Percentiles rank a stretch among this genome's conserved stretches.
Evolutionary conservation across 345 rosid species (phyloP).

Genomic region (Pseudoturritis turrita): DNA sequence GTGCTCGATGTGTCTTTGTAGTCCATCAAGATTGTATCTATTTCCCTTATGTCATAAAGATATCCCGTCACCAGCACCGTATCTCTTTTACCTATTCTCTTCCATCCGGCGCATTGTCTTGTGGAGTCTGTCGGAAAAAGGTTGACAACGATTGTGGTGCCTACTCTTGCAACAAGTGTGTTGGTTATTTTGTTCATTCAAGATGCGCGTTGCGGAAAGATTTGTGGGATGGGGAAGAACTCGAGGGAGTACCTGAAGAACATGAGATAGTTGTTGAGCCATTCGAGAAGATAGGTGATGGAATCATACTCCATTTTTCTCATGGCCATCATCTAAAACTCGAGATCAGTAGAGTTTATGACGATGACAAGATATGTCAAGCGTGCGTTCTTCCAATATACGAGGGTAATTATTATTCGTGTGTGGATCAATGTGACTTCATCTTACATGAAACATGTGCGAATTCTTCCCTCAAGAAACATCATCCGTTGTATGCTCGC

Average conservation of each 20-base stretch:
- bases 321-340: not conserved
- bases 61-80: slow-evolving; percentile 1
- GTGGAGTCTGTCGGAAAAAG: not conserved
- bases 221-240: slow-evolving; percentile 9
- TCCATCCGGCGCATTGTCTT: not conserved
- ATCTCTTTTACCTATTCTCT: not conserved
- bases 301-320: not conserved
- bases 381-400: not conserved
- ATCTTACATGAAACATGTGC: not conserved
- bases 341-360: not conserved
- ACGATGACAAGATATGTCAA: not conserved
- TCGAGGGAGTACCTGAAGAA: not conserved
- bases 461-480: not conserved
- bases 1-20: not conserved
- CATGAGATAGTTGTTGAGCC: not conserved
- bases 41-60: not conserved
- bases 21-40: slow-evolving; percentile 9
- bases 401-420: not conserved
- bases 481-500: not conserved
- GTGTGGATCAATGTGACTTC: slow-evolving; percentile 2
- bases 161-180: slow-evolving; percentile 3
- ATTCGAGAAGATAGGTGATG: not conserved
- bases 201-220: not conserved
- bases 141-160: not conserved
- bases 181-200: slow-evolving; percentile 11